Evolutionary conservation across 2,329 filamentous ascomycete genomes (phyloP).

Genomic region (Trichoderma sp.): DNA sequence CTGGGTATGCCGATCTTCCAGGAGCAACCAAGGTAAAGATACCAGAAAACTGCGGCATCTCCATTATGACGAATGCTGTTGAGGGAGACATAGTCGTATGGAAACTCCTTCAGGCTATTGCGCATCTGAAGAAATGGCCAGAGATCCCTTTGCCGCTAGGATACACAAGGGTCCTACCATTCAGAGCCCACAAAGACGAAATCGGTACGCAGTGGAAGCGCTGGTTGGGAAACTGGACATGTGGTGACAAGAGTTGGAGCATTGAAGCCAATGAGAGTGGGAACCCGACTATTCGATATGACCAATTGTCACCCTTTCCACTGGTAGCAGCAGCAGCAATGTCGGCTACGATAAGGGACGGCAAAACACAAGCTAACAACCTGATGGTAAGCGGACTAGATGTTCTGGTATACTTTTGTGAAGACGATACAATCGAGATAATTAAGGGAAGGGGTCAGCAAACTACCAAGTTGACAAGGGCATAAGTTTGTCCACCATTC

Average conservation of each 20-base stretch:
- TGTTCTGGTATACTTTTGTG: not conserved
- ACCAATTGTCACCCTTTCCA: not conserved
- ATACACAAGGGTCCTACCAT: not conserved
- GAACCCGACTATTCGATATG: not conserved
- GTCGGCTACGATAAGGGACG: not conserved
- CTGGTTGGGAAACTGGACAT: not conserved
- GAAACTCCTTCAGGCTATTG: conserved; percentile 10
- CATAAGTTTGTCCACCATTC: not conserved
- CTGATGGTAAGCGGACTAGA: not conserved
- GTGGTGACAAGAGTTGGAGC: not conserved
- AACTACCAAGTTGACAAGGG: not conserved
- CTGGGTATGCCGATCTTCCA: conserved; percentile 19
- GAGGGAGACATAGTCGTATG: not conserved
- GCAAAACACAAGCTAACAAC: not conserved
- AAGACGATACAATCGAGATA: not conserved
- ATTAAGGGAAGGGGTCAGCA: not conserved
- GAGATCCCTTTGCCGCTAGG: not conserved
- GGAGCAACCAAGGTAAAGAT: not conserved
- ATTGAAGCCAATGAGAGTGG: not conserved
- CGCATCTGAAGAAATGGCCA: conserved; percentile 8
- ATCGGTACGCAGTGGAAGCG: not conserved
- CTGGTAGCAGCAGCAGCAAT: not conserved
- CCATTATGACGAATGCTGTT: conserved; percentile 26
- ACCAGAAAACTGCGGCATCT: conserved; percentile 22
- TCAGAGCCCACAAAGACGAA: not conserved